phyloP scores from a whole-genome alignment of 78 protist genomes.

The Speleostelium caveatum region DNA sequence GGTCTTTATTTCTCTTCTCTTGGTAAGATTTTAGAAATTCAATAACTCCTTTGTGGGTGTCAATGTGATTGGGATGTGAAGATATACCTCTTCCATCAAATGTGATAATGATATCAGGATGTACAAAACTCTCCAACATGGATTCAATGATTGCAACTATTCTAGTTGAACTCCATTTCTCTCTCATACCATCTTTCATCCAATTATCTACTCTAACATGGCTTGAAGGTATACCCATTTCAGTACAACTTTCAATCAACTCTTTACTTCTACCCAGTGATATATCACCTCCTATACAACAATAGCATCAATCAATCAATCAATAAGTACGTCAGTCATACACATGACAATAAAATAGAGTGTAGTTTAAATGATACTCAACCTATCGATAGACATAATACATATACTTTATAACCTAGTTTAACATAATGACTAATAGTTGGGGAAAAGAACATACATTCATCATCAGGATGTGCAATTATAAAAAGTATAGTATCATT shows the following conservation, averaged over 20 bases:
- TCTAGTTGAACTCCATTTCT: not conserved
- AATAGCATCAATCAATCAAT: too few relatives aligned
- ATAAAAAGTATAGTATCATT: too few relatives aligned
- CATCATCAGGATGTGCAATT: constrained; percentile 96
- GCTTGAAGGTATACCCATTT: not conserved
- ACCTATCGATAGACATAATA: constrained; percentile 85
- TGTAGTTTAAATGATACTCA: not conserved
- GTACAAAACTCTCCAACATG: not conserved
- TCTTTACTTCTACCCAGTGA: constrained; percentile 58
- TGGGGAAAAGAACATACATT: constrained; percentile 93
- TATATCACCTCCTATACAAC: not conserved
- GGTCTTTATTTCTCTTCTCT: not conserved
- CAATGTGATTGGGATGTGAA: constrained; percentile 89
- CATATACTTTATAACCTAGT: not conserved
- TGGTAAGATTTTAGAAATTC: not conserved
- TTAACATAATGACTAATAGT: constrained; percentile 4
- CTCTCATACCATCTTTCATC: constrained; percentile 34
- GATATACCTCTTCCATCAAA: constrained; percentile 91
- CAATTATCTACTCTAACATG: constrained; percentile 59
- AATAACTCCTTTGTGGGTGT: not conserved
- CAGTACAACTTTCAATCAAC: constrained; percentile 36
- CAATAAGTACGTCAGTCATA: not conserved
- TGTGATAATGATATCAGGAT: constrained; percentile 47
- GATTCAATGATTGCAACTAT: not conserved
- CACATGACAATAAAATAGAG: not conserved